These are phyloP conservation scores for Lodderomyces margitis DNA, from an alignment of 1,139 yeast species.

Conservation along the genomic window DNA sequence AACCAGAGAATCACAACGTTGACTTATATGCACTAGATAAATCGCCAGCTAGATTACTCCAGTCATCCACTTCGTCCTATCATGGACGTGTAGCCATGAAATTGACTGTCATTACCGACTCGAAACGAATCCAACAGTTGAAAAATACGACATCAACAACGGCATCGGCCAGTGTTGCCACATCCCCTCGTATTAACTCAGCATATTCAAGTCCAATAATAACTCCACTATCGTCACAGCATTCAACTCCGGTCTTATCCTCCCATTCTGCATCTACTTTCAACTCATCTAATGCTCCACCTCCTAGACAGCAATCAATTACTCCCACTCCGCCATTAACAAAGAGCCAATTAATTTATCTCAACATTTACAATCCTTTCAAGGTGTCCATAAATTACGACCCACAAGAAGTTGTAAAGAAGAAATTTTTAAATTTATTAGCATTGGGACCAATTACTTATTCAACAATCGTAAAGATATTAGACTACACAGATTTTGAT, in stretches of 20 bases:
- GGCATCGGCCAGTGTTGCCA: neutral
- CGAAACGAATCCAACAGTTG: constrained; percentile 26
- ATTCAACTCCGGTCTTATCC: constrained; percentile 4
- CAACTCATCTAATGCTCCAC: constrained; percentile 2
- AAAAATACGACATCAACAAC: neutral
- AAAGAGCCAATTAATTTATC: constrained; percentile 1
- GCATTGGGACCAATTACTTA: constrained; percentile 41
- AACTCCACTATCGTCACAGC: constrained; percentile 2
- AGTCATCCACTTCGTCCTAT: constrained; percentile 18
- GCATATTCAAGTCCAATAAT: constrained; percentile 4
- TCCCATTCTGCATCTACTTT: too few relatives aligned
- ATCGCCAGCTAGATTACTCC: too few relatives aligned
- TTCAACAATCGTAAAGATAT: constrained; percentile 7
- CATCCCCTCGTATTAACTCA: neutral
- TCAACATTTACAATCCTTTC: constrained; percentile 18
- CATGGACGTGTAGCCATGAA: constrained; percentile 34
- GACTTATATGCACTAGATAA: too few relatives aligned
- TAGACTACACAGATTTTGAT: constrained; percentile 15
- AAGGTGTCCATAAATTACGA: constrained; percentile 22
- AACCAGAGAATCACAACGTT: constrained; percentile 38
- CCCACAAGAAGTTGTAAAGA: constrained; percentile 17
- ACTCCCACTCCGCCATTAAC: constrained; percentile 6
- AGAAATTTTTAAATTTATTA: constrained; percentile 32
- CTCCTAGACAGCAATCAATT: neutral
- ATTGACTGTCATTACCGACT: constrained; percentile 33